Conservation (phyloP, 164 flowering plant species). For the Cinnamomum chago region DNA sequence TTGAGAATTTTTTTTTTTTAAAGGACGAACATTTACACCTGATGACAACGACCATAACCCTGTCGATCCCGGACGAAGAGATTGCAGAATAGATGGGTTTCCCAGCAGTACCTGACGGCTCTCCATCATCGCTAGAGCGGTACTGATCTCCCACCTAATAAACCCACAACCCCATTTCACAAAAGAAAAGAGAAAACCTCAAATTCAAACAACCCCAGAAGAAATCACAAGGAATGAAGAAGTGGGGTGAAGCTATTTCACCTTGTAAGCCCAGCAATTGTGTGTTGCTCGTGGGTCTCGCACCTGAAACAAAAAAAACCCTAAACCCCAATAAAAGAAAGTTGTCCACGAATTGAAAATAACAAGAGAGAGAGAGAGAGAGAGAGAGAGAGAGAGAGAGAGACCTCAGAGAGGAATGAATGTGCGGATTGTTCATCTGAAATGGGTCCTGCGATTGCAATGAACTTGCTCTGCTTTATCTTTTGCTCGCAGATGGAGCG, state of each 20-base stretch:
- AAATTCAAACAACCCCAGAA: background rate
- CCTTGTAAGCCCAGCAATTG: conserved; percentile 99
- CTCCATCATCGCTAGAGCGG: conserved; percentile 89
- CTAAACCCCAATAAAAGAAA: background rate
- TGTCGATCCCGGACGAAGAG: conserved; percentile 77
- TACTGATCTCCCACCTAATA: conserved; percentile 77
- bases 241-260: conserved; percentile 13
- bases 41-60: conserved; percentile 93
- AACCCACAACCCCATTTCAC: background rate
- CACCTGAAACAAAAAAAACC: conserved; percentile 34
- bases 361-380: no score
- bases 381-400: no score
- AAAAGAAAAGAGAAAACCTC: background rate
- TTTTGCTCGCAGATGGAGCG: conserved; percentile 49
- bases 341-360: background rate
- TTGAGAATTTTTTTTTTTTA: no score
- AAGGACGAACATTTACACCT: conserved; percentile 37
- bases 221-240: background rate
- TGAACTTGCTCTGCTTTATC: conserved; percentile 92
- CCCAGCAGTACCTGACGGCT: conserved; percentile 96
- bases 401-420: conserved; percentile 71
- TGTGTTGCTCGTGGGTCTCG: conserved; percentile 78
- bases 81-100: conserved; percentile 92
- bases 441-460: conserved; percentile 76
- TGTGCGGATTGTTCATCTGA: conserved; percentile 61